Evolutionary conservation across 2,329 filamentous ascomycete genomes (phyloP).

Genomic region (Daldinia eschscholtzii): DNA sequence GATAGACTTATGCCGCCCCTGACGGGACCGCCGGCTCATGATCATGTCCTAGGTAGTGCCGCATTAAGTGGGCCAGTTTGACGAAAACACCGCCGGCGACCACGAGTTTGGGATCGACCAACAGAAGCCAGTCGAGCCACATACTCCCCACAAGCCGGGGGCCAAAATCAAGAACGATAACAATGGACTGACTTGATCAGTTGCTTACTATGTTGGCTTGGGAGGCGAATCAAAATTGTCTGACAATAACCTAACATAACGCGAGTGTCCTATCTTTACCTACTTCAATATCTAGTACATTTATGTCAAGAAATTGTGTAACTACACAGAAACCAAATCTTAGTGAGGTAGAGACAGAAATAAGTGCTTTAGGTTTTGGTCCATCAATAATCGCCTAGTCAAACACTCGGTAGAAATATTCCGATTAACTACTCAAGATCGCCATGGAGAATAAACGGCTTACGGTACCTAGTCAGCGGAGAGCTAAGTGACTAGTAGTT

Average conservation of each 20-base stretch:
- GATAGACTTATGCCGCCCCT: conserved; percentile 10
- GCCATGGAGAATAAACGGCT: neutral
- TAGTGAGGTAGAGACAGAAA: neutral
- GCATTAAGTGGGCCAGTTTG: conserved; percentile 22
- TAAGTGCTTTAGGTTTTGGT: neutral
- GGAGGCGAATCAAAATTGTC: neutral
- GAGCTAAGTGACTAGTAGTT: conserved; percentile 24
- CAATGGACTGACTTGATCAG: conserved; percentile 5
- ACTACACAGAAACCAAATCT: neutral
- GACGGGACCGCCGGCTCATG: conserved; percentile 30
- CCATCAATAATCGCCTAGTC: neutral
- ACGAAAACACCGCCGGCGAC: conserved; percentile 15
- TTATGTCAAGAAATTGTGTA: neutral
- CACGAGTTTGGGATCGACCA: conserved; percentile 21
- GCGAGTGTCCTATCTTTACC: neutral
- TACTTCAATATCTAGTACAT: neutral
- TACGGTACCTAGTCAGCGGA: conserved; percentile 1
- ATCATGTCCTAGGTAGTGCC: conserved; percentile 23
- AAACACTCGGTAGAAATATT: neutral
- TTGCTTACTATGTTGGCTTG: neutral
- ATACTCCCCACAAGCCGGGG: conserved; percentile 24
- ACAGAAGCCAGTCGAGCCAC: conserved; percentile 14
- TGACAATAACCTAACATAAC: neutral
- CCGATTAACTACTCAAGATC: conserved; percentile 4
- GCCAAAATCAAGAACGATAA: conserved; percentile 15